Percentiles rank a stretch among this genome's conserved stretches.
Conservation (phyloP, 2,329 filamentous ascomycete species). For the Xylaria sp. region DNA sequence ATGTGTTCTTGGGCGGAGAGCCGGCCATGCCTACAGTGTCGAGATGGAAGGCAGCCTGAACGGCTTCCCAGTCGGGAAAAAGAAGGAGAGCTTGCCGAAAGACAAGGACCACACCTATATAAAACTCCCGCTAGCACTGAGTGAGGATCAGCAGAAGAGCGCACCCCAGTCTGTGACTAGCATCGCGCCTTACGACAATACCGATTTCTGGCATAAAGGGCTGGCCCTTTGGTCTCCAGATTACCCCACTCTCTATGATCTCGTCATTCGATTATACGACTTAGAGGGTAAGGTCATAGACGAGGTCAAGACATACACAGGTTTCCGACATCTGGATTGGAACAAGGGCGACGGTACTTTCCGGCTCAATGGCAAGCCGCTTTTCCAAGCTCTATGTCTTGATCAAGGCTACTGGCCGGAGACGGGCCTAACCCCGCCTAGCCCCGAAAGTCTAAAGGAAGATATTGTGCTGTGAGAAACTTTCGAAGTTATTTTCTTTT, state of each 20-base stretch:
- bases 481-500: not conserved
- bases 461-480: slow-evolving; percentile 60
- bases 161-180: slow-evolving; percentile 52
- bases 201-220: slow-evolving; percentile 60
- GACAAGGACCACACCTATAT: slow-evolving; percentile 61
- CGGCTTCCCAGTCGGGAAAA: slow-evolving; percentile 58
- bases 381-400: slow-evolving; percentile 68
- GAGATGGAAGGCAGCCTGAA: slow-evolving; percentile 64
- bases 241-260: slow-evolving; percentile 64
- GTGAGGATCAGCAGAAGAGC: slow-evolving; percentile 52
- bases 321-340: slow-evolving; percentile 71
- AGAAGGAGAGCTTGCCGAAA: slow-evolving; percentile 55
- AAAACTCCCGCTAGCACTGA: slow-evolving; percentile 60
- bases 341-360: slow-evolving; percentile 66
- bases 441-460: slow-evolving; percentile 54
- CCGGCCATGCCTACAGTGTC: slow-evolving; percentile 58
- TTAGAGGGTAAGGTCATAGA: slow-evolving; percentile 58
- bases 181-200: slow-evolving; percentile 51
- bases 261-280: slow-evolving; percentile 63
- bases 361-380: slow-evolving; percentile 66
- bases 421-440: slow-evolving; percentile 68
- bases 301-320: slow-evolving; percentile 67
- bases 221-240: slow-evolving; percentile 72
- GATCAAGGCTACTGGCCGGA: slow-evolving; percentile 73
- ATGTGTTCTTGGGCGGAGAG: slow-evolving; percentile 59